Conservation (phyloP, 768 basidiomycete genomes). For the Strobilomyces confusus region DNA sequence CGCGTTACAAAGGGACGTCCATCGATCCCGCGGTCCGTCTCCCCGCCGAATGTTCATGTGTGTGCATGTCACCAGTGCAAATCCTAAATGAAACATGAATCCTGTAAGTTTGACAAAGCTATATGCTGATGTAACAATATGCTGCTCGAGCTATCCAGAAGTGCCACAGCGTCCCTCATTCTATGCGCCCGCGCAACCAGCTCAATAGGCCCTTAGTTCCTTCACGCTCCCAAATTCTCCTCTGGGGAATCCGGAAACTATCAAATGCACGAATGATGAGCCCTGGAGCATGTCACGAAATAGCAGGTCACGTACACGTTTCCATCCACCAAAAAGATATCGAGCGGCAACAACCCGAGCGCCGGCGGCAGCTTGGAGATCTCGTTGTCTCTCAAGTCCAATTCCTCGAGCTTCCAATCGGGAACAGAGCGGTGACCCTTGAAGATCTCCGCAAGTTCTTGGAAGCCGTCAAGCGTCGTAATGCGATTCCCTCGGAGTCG, state of each 20-base stretch:
- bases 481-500: constrained; percentile 67
- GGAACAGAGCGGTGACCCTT: constrained; percentile 58
- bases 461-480: constrained; percentile 57
- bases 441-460: constrained; percentile 57
- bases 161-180: constrained; percentile 31
- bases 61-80: too few relatives aligned
- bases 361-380: constrained; percentile 65
- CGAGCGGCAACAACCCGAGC: constrained; percentile 71
- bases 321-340: constrained; percentile 81
- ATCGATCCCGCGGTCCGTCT: too few relatives aligned
- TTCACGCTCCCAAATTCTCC: constrained; percentile 83
- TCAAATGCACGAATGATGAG: not conserved
- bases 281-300: not conserved
- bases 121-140: not conserved
- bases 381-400: constrained; percentile 81
- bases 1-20: too few relatives aligned
- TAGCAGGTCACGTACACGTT: constrained; percentile 56
- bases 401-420: constrained; percentile 75
- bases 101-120: not conserved
- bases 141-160: not conserved
- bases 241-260: constrained; percentile 78
- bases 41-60: too few relatives aligned
- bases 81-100: too few relatives aligned
- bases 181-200: constrained; percentile 75
- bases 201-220: constrained; percentile 77